Base-by-base conservation (phyloP, 139 green algal genomes). In the Picochlorum costavermella region DNA sequence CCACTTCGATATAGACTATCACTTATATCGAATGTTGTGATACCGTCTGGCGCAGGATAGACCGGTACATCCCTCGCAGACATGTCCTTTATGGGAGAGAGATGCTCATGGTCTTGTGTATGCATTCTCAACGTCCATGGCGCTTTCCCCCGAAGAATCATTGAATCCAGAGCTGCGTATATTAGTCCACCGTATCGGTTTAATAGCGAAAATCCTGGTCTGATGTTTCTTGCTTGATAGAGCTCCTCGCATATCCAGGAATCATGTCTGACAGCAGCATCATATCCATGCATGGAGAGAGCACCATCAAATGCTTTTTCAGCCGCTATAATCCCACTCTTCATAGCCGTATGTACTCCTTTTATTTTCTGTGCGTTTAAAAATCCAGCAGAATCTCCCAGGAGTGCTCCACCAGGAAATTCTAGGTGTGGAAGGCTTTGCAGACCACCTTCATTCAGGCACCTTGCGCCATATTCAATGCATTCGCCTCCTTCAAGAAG, bases 281-380 rank as follows among this genome's bases (percentile, higher is more conserved):
- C 33, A 40, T 40, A 40, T 13, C 51, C 23, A 33, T 59, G 10
- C 17, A 55, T 20, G 11, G 43, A 40, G 25, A 95, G 77, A 40
- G 59, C 77, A 40, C 46, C n/a, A 1, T 66, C 20, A 62, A 88
- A 86, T 3, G 81, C 80, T 3, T 78, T 83, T 57, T 97, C 87
- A 4, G 77, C 91, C 6, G 86, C 91, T 45, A 92, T 30, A 63
- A 96, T 92, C 66, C 91, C 91, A 11, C 76, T 86, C 79, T 92
- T 90, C 85, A 97, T 96, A 33, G 92, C 92, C 0, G 86, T 95
- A 75, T 97, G 91, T 2, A 80, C 87, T 65, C 88, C 88, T 81
- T 97, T 97, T 71, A 97, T 94, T 60, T 91, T 95, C 23, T 87
- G 76, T 10, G 94, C 88, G 62, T 97, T 96, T 11, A 98, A 71